These are phyloP conservation scores for Cryptococcus maquisensis DNA, from an alignment of 1,284 basidiomycete species.

Conservation along the genomic window DNA sequence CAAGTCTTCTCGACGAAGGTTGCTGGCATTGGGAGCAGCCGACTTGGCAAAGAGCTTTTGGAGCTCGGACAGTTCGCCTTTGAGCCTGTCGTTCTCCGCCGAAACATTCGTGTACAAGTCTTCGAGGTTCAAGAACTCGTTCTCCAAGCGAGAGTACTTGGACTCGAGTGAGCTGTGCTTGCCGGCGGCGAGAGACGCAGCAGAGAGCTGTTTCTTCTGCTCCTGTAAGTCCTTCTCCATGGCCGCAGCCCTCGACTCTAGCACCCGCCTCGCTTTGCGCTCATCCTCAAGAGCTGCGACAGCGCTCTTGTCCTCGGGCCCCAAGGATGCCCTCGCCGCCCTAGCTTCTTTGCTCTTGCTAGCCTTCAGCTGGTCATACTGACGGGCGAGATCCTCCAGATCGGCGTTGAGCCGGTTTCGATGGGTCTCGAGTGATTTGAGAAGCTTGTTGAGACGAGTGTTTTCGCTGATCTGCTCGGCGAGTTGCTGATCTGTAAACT, in stretches of 20 bases:
- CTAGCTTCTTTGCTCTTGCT: slow-evolving; percentile 47
- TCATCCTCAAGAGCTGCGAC: slow-evolving; percentile 34
- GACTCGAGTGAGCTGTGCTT: slow-evolving; percentile 13
- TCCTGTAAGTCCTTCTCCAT: slow-evolving; percentile 43
- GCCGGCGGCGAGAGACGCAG: slow-evolving; percentile 12
- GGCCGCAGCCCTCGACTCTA: slow-evolving; percentile 30
- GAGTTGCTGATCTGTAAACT: slow-evolving; percentile 88
- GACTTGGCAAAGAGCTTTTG: slow-evolving; percentile 10
- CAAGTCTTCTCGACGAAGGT: slow-evolving; percentile 31
- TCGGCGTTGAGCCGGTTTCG: slow-evolving; percentile 67
- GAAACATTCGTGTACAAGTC: slow-evolving; percentile 22
- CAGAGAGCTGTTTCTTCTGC: slow-evolving; percentile 30
- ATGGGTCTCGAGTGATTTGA: slow-evolving; percentile 41
- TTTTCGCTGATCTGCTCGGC: slow-evolving; percentile 55
- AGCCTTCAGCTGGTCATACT: slow-evolving; percentile 68
- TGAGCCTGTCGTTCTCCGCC: slow-evolving; percentile 29
- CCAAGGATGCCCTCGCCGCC: slow-evolving; percentile 31
- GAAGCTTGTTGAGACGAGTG: slow-evolving; percentile 35
- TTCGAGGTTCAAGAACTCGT: slow-evolving; percentile 31
- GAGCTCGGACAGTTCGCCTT: slow-evolving; percentile 22
- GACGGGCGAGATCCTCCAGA: slow-evolving; percentile 75
- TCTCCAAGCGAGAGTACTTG: slow-evolving; percentile 25
- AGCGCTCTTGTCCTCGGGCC: slow-evolving; percentile 33
- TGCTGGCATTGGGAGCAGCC: slow-evolving; percentile 10
- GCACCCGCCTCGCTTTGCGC: slow-evolving; percentile 25